phyloP scores from a whole-genome alignment of 352 stramenopile genomes.

The Pythium guiyangense region DNA sequence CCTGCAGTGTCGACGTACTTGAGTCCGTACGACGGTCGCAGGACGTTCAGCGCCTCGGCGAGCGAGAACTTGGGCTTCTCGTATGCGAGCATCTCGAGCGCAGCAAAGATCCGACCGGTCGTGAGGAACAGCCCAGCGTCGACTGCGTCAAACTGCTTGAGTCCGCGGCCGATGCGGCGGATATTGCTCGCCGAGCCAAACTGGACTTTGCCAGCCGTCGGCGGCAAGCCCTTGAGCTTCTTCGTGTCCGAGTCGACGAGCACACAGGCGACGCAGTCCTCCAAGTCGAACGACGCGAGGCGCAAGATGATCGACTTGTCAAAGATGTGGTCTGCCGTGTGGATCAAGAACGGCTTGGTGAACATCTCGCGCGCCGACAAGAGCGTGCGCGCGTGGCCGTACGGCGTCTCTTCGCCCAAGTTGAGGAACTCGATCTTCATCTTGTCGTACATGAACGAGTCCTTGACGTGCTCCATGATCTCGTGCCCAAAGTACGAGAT shows the following conservation, averaged over 20 bases:
- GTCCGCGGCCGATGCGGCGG: slow-evolving; percentile 44
- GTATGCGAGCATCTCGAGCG: slow-evolving; percentile 48
- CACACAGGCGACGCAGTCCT: slow-evolving; percentile 59
- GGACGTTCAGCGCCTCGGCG: slow-evolving; percentile 64
- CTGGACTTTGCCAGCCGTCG: slow-evolving; percentile 60
- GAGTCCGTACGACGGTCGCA: slow-evolving; percentile 61
- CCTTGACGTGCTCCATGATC: slow-evolving; percentile 61
- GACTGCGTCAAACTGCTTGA: slow-evolving; percentile 55
- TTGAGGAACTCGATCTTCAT: slow-evolving; percentile 86
- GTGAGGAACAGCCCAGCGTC: slow-evolving; percentile 73
- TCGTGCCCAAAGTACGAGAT: slow-evolving; percentile 50
- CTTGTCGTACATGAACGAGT: slow-evolving; percentile 64
- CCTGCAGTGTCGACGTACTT: slow-evolving; percentile 59
- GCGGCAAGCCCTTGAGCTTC: slow-evolving; percentile 52
- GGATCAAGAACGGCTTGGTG: slow-evolving; percentile 76
- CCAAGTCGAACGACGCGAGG: slow-evolving; percentile 50
- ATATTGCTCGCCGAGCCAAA: slow-evolving; percentile 52
- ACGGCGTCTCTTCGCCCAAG: slow-evolving; percentile 63
- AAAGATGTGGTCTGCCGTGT: slow-evolving; percentile 84
- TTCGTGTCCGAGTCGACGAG: slow-evolving; percentile 68
- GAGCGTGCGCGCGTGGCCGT: slow-evolving; percentile 68
- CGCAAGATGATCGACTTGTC: slow-evolving; percentile 71
- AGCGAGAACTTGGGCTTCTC: slow-evolving; percentile 75
- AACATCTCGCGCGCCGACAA: slow-evolving; percentile 79
- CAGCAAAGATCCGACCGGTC: slow-evolving; percentile 62